Evolutionary conservation across 352 stramenopile genomes (phyloP), one percentile per base, ranked within the genome.

Genomic region (Aphanomyces stellatus): DNA sequence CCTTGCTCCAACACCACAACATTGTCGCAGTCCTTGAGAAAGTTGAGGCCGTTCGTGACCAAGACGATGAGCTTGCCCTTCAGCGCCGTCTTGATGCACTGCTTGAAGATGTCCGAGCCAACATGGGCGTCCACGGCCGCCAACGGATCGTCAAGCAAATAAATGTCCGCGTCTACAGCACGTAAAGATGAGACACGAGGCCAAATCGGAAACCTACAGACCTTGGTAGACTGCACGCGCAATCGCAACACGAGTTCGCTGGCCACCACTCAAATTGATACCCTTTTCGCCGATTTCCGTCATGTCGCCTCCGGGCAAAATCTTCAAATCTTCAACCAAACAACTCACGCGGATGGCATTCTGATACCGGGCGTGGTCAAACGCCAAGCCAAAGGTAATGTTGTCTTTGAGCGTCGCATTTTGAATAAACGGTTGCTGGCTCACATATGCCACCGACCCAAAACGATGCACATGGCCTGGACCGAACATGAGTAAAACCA

Each of bases 361-460:
- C 10, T 76, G 37, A 53, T 83, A 83, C 41, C 56, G 76, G 0
- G 76, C 74, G 7, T 69, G 70, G 30, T 94, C 69, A 35, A 81
- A 94, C 4, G 75, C 74, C 15, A 85, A 60, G 0, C 87, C 92
- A 74, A 99, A 99, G 30, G 96, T 82, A 64, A 99, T 97, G 74
- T 99, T 99, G 41, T 98, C 89, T 22, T 85, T 80, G 19, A 99
- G 72, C 0, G 84, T 97, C 35, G 85, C 90, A 75, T 99, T 99
- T 65, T 98, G 84, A 53, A 99, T 98, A 68, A 97, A 99, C 15
- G 96, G 80, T 25, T 88, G 92, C 76, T 98, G 95, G n/a, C 88
- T 76, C 53, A 96, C 88, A 62, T 98, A 99, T 1, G 90, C 91
- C 13, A 99, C 79, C 19, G 79, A 90, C 4, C 96, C 96, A 27